phyloP scores from a whole-genome alignment of 371 early-diverging fungal genomes.

The Lichtheimia ornata region DNA sequence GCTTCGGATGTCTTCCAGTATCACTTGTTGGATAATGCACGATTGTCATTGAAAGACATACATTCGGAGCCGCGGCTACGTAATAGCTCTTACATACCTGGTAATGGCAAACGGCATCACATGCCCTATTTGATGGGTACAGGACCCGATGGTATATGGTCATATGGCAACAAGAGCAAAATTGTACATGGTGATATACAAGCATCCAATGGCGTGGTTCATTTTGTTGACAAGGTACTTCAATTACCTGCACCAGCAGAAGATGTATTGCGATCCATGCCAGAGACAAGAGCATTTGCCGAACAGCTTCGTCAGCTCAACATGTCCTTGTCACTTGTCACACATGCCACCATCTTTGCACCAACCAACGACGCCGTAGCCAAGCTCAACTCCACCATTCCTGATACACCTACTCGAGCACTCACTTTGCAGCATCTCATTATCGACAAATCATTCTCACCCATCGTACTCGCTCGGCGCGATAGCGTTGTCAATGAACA shows the following conservation, averaged over 20 bases:
- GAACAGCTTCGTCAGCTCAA: not conserved
- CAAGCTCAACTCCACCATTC: not conserved
- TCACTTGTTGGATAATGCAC: not conserved
- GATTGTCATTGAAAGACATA: not conserved
- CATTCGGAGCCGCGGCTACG: not conserved
- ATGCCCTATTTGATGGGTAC: slow-evolving; percentile 5
- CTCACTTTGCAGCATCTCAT: slow-evolving; percentile 4
- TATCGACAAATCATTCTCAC: slow-evolving; percentile 1
- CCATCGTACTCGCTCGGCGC: not conserved
- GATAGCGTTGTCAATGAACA: slow-evolving; percentile 2
- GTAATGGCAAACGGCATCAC: slow-evolving; percentile 3
- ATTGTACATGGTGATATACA: slow-evolving; percentile 1
- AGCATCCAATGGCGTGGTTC: slow-evolving; percentile 11
- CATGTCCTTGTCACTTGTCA: slow-evolving; percentile 7
- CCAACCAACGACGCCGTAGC: slow-evolving; percentile 14
- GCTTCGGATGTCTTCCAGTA: not conserved
- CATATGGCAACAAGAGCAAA: slow-evolving; percentile 5
- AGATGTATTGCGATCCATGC: not conserved
- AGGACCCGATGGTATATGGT: slow-evolving; percentile 8
- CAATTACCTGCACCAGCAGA: slow-evolving; percentile 5
- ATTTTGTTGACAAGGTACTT: not conserved
- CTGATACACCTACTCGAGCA: not conserved
- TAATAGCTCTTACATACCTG: not conserved
- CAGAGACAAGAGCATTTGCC: slow-evolving; percentile 7
- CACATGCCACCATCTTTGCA: slow-evolving; percentile 13